A percentile compares a stretch with the other conserved stretches of the same genome.
These are phyloP conservation scores for Kodamaea kaohsiungensis DNA, from an alignment of 805 yeast species.

Conservation along the genomic window DNA sequence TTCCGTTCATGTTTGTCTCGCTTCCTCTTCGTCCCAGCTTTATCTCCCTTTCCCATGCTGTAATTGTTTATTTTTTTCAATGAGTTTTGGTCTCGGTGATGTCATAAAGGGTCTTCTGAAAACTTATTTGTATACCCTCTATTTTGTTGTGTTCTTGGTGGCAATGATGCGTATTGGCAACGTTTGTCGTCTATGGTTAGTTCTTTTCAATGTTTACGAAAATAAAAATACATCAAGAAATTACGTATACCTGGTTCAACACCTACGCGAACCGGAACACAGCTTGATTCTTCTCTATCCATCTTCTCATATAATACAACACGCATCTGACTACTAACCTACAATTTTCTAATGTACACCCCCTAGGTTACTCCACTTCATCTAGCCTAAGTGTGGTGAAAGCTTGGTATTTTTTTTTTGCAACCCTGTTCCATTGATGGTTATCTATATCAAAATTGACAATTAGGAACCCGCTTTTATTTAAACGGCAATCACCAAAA, in stretches of 20 bases:
- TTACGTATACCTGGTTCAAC: too few relatives aligned
- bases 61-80: neutral
- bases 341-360: too few relatives aligned
- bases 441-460: neutral
- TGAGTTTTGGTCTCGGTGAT: neutral
- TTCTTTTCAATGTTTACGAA: neutral
- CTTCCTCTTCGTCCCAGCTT: neutral
- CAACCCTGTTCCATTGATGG: conserved; percentile 3
- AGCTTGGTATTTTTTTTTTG: neutral
- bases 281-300: too few relatives aligned
- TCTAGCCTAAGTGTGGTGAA: too few relatives aligned
- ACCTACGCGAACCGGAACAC: too few relatives aligned
- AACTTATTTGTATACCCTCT: too few relatives aligned
- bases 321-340: too few relatives aligned
- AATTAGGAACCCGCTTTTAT: neutral
- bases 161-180: neutral
- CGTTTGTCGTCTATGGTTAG: neutral
- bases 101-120: neutral
- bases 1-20: neutral
- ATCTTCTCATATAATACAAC: too few relatives aligned
- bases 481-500: neutral
- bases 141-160: neutral
- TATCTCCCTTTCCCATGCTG: neutral
- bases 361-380: too few relatives aligned
- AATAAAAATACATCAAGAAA: too few relatives aligned